A percentile compares a stretch with the other conserved stretches of the same genome.
These are phyloP conservation scores for Claviceps sp. DNA, from an alignment of 2,329 filamentous ascomycete genomes.

Conservation along the genomic window DNA sequence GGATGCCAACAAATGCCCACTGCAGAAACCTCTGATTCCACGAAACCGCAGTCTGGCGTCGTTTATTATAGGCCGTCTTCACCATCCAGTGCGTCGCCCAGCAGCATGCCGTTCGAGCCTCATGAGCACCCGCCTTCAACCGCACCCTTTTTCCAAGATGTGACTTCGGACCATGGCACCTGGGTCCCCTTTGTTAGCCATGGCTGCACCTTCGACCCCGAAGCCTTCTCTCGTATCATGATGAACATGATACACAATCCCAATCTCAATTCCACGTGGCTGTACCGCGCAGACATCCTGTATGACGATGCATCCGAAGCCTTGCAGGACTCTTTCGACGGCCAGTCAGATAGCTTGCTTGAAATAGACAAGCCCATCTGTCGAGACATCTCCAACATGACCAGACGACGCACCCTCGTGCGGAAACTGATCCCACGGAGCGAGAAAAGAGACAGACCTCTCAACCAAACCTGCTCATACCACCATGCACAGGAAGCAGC, in stretches of 20 bases:
- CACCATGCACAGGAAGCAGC: constrained; percentile 28
- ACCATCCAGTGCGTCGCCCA: background rate
- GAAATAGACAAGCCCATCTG: constrained; percentile 3
- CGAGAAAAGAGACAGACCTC: constrained; percentile 54
- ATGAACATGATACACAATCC: constrained; percentile 64
- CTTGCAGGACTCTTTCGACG: constrained; percentile 3
- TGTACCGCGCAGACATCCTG: constrained; percentile 67
- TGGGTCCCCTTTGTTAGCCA: constrained; percentile 45
- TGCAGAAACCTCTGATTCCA: no score
- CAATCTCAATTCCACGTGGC: constrained; percentile 64
- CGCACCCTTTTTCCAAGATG: constrained; percentile 15
- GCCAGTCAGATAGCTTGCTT: background rate
- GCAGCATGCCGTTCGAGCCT: constrained; percentile 16
- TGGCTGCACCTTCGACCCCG: constrained; percentile 47
- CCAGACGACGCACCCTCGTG: constrained; percentile 51
- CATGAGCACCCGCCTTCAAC: constrained; percentile 15
- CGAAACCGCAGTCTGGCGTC: no score
- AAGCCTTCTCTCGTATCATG: constrained; percentile 54
- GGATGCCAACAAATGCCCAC: no score
- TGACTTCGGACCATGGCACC: constrained; percentile 5
- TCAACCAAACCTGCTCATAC: constrained; percentile 75
- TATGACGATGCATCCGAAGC: constrained; percentile 17
- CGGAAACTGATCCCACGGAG: constrained; percentile 74
- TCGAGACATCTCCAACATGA: constrained; percentile 14
- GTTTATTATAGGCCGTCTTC: background rate